Conservation (phyloP, 75 land plant species). For the Chamaecyparis obtusa region DNA sequence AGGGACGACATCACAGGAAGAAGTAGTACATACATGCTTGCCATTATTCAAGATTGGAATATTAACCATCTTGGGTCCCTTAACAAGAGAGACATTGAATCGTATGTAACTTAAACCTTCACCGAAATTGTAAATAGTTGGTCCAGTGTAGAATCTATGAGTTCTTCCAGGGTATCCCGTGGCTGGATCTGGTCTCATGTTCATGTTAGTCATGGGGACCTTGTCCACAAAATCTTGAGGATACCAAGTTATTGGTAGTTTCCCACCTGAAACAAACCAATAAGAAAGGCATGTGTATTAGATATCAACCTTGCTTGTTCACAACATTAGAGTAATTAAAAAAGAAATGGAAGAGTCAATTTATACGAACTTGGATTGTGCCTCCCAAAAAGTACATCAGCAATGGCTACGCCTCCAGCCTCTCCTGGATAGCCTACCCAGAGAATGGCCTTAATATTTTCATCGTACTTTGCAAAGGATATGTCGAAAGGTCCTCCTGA, state of each 20-base stretch:
- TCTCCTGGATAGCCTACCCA: conserved; percentile 97
- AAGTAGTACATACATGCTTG: conserved; percentile 36
- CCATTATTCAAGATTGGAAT: conserved; percentile 34
- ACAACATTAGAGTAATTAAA: too few relatives aligned
- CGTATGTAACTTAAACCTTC: conserved; percentile 61
- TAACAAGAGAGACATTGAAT: conserved; percentile 24
- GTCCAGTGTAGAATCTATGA: conserved; percentile 78
- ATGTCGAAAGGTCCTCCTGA: conserved; percentile 86
- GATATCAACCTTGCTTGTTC: neutral
- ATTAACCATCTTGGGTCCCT: conserved; percentile 21
- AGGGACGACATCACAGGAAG: conserved; percentile 19
- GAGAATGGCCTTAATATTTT: conserved; percentile 50
- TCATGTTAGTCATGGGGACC: conserved; percentile 72
- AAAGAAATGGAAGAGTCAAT: too few relatives aligned
- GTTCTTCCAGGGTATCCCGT: conserved; percentile 75
- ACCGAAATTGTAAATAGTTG: conserved; percentile 57
- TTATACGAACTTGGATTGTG: conserved; percentile 56
- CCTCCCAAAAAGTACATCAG: conserved; percentile 68
- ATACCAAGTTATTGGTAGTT: conserved; percentile 78
- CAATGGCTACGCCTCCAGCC: conserved; percentile 82
- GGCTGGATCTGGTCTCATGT: conserved; percentile 52
- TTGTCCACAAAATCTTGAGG: conserved; percentile 54
- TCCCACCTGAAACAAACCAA: conserved; percentile 31
- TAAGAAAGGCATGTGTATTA: conserved; percentile 14
- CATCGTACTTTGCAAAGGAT: conserved; percentile 57